Evolutionary conservation across 2,329 filamentous ascomycete species (phyloP).

Genomic region (Grosmannia penicillata): DNA sequence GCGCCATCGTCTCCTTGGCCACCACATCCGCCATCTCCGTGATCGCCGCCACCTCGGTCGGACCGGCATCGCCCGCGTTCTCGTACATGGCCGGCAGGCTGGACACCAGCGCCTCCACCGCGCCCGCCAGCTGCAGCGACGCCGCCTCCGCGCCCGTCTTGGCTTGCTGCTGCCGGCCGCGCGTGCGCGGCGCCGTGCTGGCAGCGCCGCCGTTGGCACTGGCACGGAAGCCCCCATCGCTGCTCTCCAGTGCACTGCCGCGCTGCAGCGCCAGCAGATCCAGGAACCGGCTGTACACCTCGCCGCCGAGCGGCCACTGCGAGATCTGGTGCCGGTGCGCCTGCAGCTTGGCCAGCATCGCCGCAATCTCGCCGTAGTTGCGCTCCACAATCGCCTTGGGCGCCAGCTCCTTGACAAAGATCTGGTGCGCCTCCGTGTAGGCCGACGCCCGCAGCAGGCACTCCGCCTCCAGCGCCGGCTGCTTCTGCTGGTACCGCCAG

Average conservation of each 20-base stretch:
- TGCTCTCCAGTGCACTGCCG: slow-evolving; percentile 12
- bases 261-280: slow-evolving; percentile 28
- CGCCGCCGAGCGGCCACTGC: slow-evolving; percentile 67
- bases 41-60: slow-evolving; percentile 54
- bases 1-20: slow-evolving; percentile 46
- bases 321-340: slow-evolving; percentile 44
- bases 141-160: slow-evolving; percentile 8
- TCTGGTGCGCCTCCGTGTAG: slow-evolving; percentile 68
- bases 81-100: slow-evolving; percentile 42
- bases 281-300: slow-evolving; percentile 57
- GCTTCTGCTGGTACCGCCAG: slow-evolving; percentile 57
- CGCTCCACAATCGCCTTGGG: slow-evolving; percentile 70
- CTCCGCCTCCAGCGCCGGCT: slow-evolving; percentile 57
- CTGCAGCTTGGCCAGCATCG: slow-evolving; percentile 57
- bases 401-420: slow-evolving; percentile 67
- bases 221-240: slow-evolving; percentile 3
- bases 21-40: slow-evolving; percentile 69
- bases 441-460: slow-evolving; percentile 67
- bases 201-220: slow-evolving; percentile 20
- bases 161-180: slow-evolving; percentile 10
- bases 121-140: slow-evolving; percentile 18
- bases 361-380: slow-evolving; percentile 45
- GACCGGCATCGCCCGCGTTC: slow-evolving; percentile 19
- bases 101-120: slow-evolving; percentile 41
- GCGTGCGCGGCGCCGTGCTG: slow-evolving; percentile 5